phyloP scores from a whole-genome alignment of 2,329 filamentous ascomycete species.

The Chalara sp. region DNA sequence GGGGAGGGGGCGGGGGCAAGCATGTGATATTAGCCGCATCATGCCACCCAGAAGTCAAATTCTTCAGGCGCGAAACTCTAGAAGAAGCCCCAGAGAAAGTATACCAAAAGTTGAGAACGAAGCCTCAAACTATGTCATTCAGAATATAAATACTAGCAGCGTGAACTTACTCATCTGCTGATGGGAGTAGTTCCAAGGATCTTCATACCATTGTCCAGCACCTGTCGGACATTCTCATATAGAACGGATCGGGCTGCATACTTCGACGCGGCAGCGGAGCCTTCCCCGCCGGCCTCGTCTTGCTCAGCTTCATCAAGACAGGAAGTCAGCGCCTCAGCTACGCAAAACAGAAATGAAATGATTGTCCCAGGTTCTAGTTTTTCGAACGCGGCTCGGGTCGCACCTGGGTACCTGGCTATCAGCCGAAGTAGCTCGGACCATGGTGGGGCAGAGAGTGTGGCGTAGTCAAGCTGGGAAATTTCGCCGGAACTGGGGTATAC shows the following conservation, averaged over 20 bases:
- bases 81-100: neutral
- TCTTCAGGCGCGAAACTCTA: too few species aligned
- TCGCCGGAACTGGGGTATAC: neutral
- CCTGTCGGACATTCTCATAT: constrained; percentile 1
- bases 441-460: neutral
- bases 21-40: too few species aligned
- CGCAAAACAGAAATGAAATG: constrained; percentile 2
- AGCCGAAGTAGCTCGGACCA: constrained; percentile 3
- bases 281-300: neutral
- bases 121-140: neutral
- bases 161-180: neutral
- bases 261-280: neutral
- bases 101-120: neutral
- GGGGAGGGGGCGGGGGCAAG: too few species aligned
- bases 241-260: constrained; percentile 2
- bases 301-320: constrained; percentile 5
- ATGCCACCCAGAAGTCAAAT: too few species aligned
- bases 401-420: constrained; percentile 2
- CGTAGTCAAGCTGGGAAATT: constrained; percentile 2
- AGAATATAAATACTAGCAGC: neutral
- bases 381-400: constrained; percentile 2
- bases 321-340: neutral
- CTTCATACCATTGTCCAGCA: constrained; percentile 7
- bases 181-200: constrained; percentile 4
- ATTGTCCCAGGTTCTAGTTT: neutral